Evolutionary conservation across 345 rosid species (phyloP).

Genomic region (Salix suchowensis): DNA sequence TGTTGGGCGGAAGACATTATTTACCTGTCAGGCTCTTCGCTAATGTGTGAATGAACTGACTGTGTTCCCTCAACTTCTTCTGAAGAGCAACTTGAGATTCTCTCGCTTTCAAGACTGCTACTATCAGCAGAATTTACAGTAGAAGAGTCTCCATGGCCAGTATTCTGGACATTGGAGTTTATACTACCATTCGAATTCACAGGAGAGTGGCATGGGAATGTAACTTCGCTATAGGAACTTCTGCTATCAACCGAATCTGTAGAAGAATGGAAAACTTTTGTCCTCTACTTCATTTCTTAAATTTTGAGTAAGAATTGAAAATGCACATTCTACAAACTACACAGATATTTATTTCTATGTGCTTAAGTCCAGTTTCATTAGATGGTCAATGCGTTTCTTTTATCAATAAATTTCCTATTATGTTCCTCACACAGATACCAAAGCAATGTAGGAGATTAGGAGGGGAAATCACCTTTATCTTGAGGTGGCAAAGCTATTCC

Average conservation of each 20-base stretch:
- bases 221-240: no score
- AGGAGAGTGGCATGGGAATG: no score
- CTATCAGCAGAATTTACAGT: background rate
- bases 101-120: background rate
- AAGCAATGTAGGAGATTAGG: no score
- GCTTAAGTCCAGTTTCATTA: no score
- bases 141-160: background rate
- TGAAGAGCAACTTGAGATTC: constrained; percentile 17
- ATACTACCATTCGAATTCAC: constrained; percentile 4
- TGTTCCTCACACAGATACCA: no score
- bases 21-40: constrained; percentile 28
- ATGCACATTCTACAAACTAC: no score
- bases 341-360: no score
- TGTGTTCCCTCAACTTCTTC: constrained; percentile 14
- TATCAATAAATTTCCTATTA: no score
- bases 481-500: constrained; percentile 41
- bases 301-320: no score
- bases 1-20: background rate
- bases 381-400: no score
- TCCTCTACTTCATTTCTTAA: no score
- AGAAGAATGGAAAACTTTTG: background rate
- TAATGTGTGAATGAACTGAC: constrained; percentile 15
- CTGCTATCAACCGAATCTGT: constrained; percentile 16
- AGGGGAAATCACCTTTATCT: constrained; percentile 30
- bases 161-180: constrained; percentile 25